Percentiles rank a stretch among this genome's conserved stretches.
phyloP scores from a whole-genome alignment of 2,329 filamentous ascomycete genomes.

The Daldinia eschscholtzii region DNA sequence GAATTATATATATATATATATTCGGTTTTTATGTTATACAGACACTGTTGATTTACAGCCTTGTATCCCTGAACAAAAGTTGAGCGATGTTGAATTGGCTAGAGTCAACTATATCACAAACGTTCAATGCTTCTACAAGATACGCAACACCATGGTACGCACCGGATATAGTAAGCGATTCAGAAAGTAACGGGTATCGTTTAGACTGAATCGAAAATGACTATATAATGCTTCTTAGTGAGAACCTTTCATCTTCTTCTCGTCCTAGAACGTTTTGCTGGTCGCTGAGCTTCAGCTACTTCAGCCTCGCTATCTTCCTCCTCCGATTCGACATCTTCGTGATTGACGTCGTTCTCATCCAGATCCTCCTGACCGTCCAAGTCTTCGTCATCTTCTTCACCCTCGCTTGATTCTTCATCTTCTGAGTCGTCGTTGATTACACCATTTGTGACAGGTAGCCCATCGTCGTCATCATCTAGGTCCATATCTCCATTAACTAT shows the following conservation, averaged over 20 bases:
- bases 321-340: slow-evolving; percentile 71
- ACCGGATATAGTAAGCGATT: slow-evolving; percentile 2
- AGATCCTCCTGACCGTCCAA: slow-evolving; percentile 64
- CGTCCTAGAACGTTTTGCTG: slow-evolving; percentile 57
- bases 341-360: slow-evolving; percentile 71
- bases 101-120: not conserved
- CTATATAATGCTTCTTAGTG: slow-evolving; percentile 38
- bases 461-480: slow-evolving; percentile 67
- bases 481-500: slow-evolving; percentile 61
- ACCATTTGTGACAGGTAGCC: slow-evolving; percentile 67
- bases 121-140: not conserved
- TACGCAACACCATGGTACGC: not conserved
- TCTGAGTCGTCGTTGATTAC: slow-evolving; percentile 70
- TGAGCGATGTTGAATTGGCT: not conserved
- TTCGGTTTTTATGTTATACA: not conserved
- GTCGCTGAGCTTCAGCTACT: slow-evolving; percentile 59
- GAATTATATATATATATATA: too few relatives aligned
- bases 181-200: slow-evolving; percentile 46
- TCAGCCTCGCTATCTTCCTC: slow-evolving; percentile 67
- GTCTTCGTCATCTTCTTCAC: slow-evolving; percentile 61
- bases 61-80: not conserved
- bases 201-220: slow-evolving; percentile 41
- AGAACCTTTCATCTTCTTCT: slow-evolving; percentile 54
- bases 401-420: slow-evolving; percentile 59
- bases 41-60: not conserved